phyloP scores from a whole-genome alignment of 2,329 filamentous ascomycete genomes.

The Sclerotinia borealis region DNA sequence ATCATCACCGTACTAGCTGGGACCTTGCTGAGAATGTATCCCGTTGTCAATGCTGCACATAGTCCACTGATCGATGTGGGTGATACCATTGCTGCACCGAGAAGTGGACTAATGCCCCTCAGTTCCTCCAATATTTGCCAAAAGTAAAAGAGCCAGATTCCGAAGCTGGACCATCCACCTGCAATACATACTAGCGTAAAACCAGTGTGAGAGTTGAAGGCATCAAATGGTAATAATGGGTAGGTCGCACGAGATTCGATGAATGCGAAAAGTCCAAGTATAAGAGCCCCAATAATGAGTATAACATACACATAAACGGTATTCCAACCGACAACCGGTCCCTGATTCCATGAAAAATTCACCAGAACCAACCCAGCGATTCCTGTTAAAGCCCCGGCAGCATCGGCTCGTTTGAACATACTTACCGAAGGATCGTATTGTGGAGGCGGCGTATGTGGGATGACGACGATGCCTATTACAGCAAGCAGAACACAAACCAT shows the following conservation, averaged over 20 bases:
- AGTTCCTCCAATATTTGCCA: constrained; percentile 26
- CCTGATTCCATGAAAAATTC: constrained; percentile 48
- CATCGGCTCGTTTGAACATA: constrained; percentile 32
- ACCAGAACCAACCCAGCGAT: constrained; percentile 46
- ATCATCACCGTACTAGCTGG: constrained; percentile 34
- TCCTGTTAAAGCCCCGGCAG: constrained; percentile 41
- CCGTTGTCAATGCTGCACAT: constrained; percentile 33
- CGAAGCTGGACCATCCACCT: constrained; percentile 27
- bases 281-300: constrained; percentile 50
- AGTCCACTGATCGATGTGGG: constrained; percentile 30
- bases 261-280: constrained; percentile 50
- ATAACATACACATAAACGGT: constrained; percentile 35
- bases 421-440: constrained; percentile 31
- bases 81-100: constrained; percentile 29
- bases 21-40: constrained; percentile 32
- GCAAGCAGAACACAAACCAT: constrained; percentile 36
- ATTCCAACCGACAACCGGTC: constrained; percentile 23
- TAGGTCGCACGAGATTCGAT: constrained; percentile 41
- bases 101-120: constrained; percentile 29
- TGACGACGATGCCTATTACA: constrained; percentile 33
- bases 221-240: constrained; percentile 53
- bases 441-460: constrained; percentile 33
- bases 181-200: constrained; percentile 38
- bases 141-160: constrained; percentile 29
- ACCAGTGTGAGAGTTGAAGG: constrained; percentile 40